Conservation (phyloP, 352 stramenopile species). For the Phytophthora uliginosa region DNA sequence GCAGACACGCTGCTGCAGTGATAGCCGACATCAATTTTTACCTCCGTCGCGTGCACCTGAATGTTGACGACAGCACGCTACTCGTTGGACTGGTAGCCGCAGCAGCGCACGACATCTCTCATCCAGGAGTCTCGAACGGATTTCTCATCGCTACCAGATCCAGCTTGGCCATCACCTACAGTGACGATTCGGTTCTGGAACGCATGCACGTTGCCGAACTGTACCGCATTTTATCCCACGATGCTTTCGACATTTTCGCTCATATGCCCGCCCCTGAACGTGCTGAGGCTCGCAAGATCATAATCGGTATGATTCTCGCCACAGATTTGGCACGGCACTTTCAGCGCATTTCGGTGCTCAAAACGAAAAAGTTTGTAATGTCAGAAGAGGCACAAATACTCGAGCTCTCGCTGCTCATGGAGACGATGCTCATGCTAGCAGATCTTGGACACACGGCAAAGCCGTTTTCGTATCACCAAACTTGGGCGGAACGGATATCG, state of each 20-base stretch:
- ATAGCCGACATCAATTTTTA: conserved; percentile 79
- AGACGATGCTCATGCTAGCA: conserved; percentile 77
- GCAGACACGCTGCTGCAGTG: conserved; percentile 69
- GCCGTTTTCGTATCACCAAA: conserved; percentile 69
- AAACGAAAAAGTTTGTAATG: conserved; percentile 72
- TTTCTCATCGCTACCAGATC: conserved; percentile 92
- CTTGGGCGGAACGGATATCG: conserved; percentile 70
- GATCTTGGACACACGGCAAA: conserved; percentile 77
- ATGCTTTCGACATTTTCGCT: conserved; percentile 72
- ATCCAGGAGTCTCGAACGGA: conserved; percentile 93
- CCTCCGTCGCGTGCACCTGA: conserved; percentile 63
- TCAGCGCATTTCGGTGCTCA: conserved; percentile 75
- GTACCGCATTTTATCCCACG: conserved; percentile 70
- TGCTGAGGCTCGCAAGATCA: conserved; percentile 64
- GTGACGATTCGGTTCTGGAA: conserved; percentile 91
- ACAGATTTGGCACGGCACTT: conserved; percentile 85
- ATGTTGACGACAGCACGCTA: conserved; percentile 61
- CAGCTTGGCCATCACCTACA: conserved; percentile 94
- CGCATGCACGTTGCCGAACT: conserved; percentile 80
- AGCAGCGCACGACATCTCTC: conserved; percentile 93
- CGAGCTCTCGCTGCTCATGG: conserved; percentile 75
- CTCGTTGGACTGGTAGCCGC: conserved; percentile 86
- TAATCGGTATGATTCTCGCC: conserved; percentile 84
- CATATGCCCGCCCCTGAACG: conserved; percentile 47
- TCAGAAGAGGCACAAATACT: conserved; percentile 56